Evolutionary conservation across 1,284 basidiomycete genomes (phyloP), one percentile per base, ranked within the genome.

Genomic region (Abortiporus biennis): DNA sequence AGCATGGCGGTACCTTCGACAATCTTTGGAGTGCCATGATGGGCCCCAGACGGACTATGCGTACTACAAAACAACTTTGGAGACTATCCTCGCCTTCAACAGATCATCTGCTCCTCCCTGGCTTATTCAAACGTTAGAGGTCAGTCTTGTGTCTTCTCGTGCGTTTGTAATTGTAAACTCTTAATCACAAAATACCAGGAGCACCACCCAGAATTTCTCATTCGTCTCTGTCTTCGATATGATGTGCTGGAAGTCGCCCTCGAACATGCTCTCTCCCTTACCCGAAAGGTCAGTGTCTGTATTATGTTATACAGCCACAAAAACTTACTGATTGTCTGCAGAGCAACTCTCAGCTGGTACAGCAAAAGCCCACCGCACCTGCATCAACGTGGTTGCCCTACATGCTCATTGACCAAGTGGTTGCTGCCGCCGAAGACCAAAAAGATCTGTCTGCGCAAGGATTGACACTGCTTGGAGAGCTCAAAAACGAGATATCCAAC

Each of bases 1-100:
- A 46, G 92, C 86, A 2, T 92, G 93, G 88, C 74, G 86, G 54
- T 94, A 92, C 60, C 74, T 99, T 37, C 84, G 88, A 47, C 72
- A 83, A 50, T 77, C 85, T 19, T 69, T 98, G 42, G 76, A 80
- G 43, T 78, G 85, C 38, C 78, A 94, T 55, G 92, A 96, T 58
- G 69, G 71, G n/a, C 58, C 70, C 21, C 76, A 82, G 48, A 87
- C 80, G 13, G 79, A 88, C 53, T 83, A 73, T 62, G 71, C 71
- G 45, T 94, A 95, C 60, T 76, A 75, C 39, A 85, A 88, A 53
- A 74, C 78, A 6, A 78, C 84, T 9, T 66, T 92, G 36, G 89
- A 94, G 59, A 81, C 78, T 6, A 75, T 94, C 16, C 65, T 94
- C 46, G 75, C 74, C 30, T 65, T 78, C 44, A 82, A 88, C 51